A percentile compares a stretch with the other conserved stretches of the same genome.
Conservation (phyloP, 139 green algal genomes). For the Eudorina sp. region DNA sequence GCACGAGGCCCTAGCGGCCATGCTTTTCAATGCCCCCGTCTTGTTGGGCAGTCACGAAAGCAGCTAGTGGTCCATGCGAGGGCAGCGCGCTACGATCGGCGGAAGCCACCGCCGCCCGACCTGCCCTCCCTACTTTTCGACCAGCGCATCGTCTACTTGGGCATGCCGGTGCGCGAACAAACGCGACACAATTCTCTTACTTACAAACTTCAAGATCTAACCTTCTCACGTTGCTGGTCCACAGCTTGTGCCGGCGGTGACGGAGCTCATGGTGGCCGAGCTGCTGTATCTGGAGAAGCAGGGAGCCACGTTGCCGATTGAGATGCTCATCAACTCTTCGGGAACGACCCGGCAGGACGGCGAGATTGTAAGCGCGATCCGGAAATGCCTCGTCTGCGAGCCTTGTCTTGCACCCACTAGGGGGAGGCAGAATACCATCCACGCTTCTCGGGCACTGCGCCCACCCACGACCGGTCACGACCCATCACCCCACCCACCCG, state of each 20-base stretch:
- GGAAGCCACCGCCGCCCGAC: constrained; percentile 90
- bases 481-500: no score
- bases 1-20: not conserved
- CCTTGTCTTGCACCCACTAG: no score
- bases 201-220: no score
- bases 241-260: constrained; percentile 97
- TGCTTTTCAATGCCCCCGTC: not conserved
- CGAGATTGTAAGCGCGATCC: constrained; percentile 73
- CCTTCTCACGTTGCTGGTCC: constrained; percentile 5
- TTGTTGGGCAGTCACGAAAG: constrained; percentile 3
- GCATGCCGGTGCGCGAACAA: constrained; percentile 95
- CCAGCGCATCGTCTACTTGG: constrained; percentile 97
- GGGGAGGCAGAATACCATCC: no score
- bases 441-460: no score
- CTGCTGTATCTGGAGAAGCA: constrained; percentile 97
- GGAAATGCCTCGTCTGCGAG: no score
- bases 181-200: no score
- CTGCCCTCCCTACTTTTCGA: constrained; percentile 97
- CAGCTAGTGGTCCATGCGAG: constrained; percentile 53
- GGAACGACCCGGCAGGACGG: constrained; percentile 82
- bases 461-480: no score
- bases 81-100: constrained; percentile 53
- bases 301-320: constrained; percentile 88
- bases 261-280: constrained; percentile 98
- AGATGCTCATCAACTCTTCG: constrained; percentile 98